Conservation (phyloP, 1,139 yeast species). For the Hemisphaericaspora lyxosophila region DNA sequence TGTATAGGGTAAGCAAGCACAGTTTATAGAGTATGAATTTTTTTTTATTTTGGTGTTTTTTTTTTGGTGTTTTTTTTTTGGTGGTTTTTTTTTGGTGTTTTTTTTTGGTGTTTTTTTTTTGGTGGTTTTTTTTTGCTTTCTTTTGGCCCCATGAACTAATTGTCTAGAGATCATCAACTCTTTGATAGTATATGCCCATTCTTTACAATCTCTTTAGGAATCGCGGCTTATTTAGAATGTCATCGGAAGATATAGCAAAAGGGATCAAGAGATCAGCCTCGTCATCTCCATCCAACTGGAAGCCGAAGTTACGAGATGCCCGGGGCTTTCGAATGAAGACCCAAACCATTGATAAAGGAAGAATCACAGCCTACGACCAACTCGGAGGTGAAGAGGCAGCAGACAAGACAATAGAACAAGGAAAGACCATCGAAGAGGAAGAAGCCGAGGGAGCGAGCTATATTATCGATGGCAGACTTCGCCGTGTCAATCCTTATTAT, state of each 20-base stretch:
- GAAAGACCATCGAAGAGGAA: conserved; percentile 53
- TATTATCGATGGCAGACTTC: conserved; percentile 55
- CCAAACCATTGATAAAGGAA: conserved; percentile 45
- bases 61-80: too few relatives aligned
- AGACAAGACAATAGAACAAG: conserved; percentile 25
- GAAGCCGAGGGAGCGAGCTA: conserved; percentile 55
- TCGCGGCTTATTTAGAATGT: conserved; percentile 8
- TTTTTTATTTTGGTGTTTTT: too few relatives aligned
- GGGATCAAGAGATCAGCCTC: conserved; percentile 24
- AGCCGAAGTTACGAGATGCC: conserved; percentile 36
- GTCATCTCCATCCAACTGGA: conserved; percentile 1
- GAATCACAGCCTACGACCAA: conserved; percentile 41
- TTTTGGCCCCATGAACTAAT: too few relatives aligned
- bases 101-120: too few relatives aligned
- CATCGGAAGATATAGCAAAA: conserved; percentile 6
- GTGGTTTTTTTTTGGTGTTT: too few relatives aligned
- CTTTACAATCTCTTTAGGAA: too few relatives aligned
- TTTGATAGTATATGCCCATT: too few relatives aligned
- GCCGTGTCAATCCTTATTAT: conserved; percentile 81
- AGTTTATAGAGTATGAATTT: too few relatives aligned
- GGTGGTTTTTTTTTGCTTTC: too few relatives aligned
- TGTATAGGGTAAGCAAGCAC: too few relatives aligned
- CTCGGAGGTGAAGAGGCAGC: conserved; percentile 34
- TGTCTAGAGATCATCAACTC: too few relatives aligned
- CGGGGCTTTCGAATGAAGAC: conserved; percentile 51